A percentile compares a stretch with the other conserved stretches of the same genome.
phyloP scores from a whole-genome alignment of 2,329 filamentous ascomycete genomes.

The Microthyrium microscopicum region DNA sequence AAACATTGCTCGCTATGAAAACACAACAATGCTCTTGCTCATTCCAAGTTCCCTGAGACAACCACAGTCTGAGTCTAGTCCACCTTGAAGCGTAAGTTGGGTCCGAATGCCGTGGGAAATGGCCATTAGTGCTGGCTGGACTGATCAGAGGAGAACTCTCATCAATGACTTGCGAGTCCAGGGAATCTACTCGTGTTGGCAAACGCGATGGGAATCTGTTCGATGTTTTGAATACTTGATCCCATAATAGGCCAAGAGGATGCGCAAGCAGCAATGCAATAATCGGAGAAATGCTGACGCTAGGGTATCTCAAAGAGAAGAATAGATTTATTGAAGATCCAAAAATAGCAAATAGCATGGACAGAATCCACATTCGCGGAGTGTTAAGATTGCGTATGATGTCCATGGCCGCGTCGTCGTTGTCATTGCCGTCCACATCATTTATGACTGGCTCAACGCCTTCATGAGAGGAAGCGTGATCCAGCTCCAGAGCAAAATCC shows the following conservation, averaged over 20 bases:
- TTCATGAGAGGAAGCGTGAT: too few relatives aligned
- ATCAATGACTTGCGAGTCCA: conserved; percentile 34
- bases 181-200: conserved; percentile 35
- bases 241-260: conserved; percentile 67
- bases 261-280: conserved; percentile 76
- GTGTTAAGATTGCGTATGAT: conserved; percentile 68
- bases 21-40: conserved; percentile 81
- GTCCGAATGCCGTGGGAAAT: conserved; percentile 3
- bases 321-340: conserved; percentile 76
- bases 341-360: conserved; percentile 62
- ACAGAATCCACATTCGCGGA: conserved; percentile 72
- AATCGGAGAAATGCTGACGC: conserved; percentile 75
- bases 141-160: conserved; percentile 27
- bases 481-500: too few relatives aligned
- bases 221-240: conserved; percentile 54
- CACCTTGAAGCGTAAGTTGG: too few relatives aligned
- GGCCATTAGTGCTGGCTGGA: background rate
- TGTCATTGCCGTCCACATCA: too few relatives aligned
- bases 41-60: conserved; percentile 69
- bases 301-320: conserved; percentile 80
- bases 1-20: conserved; percentile 79
- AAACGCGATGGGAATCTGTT: too few relatives aligned
- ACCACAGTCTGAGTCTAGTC: conserved; percentile 45
- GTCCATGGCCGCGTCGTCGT: too few relatives aligned
- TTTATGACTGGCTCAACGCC: too few relatives aligned